Base-by-base conservation (phyloP, 2,329 filamentous ascomycete genomes). In the Colletotrichum chlorophyti region DNA sequence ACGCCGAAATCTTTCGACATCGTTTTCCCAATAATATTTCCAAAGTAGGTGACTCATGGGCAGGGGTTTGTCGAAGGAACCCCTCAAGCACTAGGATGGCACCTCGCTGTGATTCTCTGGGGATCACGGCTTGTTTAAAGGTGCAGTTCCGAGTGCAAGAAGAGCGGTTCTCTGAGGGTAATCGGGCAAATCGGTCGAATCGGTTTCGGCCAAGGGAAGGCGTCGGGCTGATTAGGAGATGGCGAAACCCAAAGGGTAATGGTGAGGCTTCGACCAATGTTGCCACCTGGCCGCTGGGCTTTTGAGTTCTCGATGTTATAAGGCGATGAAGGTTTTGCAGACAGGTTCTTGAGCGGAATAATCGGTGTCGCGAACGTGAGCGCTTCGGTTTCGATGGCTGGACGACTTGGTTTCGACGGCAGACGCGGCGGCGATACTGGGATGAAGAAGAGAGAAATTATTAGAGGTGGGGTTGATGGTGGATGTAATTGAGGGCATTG, bases 1-100 rank as follows among this genome's bases (percentile, higher is more conserved):
- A 80, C 89, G 90, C 79, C 91, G 90, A 84, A 99, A 98, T 72
- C 81, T 87, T 74, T 96, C 93, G 87, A 97, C 90, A 87, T 99
- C 93, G 84, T 97, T 91, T 87, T 97, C 90, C 82, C 96, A 90
- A 75, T 94, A 98, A 75, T 86, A 91, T 84, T 93, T 93, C 94
- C 94, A 97, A 76, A 99, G 87, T 85, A 90, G 86, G 81, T 93
- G 90, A 89, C 91, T 98, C 94, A 98, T 95, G 87, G 86, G 87
- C 79, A 73, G 75, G 67, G 66, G 69, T 63, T 65, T 52, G 64
- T 64, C n/a, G n/a, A 65, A 58, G 67, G 69, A 61, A 66, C 66
- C 72, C 70, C 75, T 74, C 74, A 71, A 72, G 71, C 79, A 76
- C 79, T 82, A 77, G 78, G 82, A 79, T 74, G 75, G 84, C 89